A percentile compares a stretch with the other conserved stretches of the same genome.
Evolutionary conservation across 2,329 filamentous ascomycete genomes (phyloP).

Genomic region (Pestalotiopsis fici): DNA sequence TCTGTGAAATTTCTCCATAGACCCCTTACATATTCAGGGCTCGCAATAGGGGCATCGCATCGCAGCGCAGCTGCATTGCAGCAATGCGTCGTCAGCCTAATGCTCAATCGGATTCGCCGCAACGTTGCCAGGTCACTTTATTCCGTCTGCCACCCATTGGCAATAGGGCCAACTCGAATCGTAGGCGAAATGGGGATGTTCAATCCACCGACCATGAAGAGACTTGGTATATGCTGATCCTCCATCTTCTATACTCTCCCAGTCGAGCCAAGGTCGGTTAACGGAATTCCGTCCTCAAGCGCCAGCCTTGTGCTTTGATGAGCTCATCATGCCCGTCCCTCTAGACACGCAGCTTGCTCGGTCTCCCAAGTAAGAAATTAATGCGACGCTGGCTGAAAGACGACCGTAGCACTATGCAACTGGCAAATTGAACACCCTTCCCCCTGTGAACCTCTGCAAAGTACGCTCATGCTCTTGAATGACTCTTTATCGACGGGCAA

Average conservation of each 20-base stretch:
- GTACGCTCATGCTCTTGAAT: neutral
- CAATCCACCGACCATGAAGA: neutral
- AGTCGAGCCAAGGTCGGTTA: neutral
- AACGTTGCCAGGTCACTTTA: neutral
- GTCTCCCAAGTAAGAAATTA: neutral
- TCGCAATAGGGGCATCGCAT: neutral
- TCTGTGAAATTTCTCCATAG: neutral
- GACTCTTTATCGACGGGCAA: neutral
- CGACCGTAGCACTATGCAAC: neutral
- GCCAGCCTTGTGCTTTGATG: neutral
- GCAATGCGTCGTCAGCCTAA: neutral
- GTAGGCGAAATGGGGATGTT: conserved; percentile 1
- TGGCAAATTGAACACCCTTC: neutral
- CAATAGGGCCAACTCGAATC: neutral
- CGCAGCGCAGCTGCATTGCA: neutral
- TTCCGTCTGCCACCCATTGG: neutral
- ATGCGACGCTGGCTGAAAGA: neutral
- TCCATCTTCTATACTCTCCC: neutral
- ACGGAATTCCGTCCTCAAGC: neutral
- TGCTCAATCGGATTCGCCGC: neutral
- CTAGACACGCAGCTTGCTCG: neutral
- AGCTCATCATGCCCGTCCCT: neutral
- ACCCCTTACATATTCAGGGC: neutral
- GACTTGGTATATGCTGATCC: neutral
- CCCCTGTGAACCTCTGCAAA: neutral